Conservation (phyloP, 2,329 filamentous ascomycete genomes). For the Beauveria rudraprayagi region DNA sequence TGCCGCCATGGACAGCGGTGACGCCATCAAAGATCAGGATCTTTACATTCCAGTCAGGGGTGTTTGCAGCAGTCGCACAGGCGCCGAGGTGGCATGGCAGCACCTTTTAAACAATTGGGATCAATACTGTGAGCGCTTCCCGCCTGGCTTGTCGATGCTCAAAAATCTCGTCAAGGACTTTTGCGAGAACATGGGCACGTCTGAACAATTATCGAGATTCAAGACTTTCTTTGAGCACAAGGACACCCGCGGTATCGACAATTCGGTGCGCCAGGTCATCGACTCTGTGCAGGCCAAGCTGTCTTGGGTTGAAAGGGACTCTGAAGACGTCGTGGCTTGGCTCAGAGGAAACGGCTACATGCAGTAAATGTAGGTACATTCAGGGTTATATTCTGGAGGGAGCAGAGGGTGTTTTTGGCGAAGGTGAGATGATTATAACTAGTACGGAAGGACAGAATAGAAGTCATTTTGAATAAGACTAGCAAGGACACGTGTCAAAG, state of each 20-base stretch:
- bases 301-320: conserved; percentile 70
- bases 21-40: conserved; percentile 88
- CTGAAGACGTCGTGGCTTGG: conserved; percentile 62
- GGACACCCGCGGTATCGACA: conserved; percentile 79
- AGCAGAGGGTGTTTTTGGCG: background rate
- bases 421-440: background rate
- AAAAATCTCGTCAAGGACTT: conserved; percentile 77
- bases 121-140: conserved; percentile 59
- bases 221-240: conserved; percentile 73
- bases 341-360: conserved; percentile 21
- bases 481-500: background rate
- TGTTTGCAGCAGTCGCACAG: conserved; percentile 67
- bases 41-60: conserved; percentile 82
- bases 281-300: conserved; percentile 81
- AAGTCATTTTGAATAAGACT: background rate
- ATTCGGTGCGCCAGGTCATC: conserved; percentile 79
- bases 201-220: conserved; percentile 66
- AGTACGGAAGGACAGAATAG: background rate
- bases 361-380: conserved; percentile 9
- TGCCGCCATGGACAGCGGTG: conserved; percentile 56
- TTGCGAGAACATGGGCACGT: conserved; percentile 70
- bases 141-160: conserved; percentile 77
- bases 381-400: background rate
- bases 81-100: conserved; percentile 69
- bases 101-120: conserved; percentile 90